Base-by-base conservation (phyloP, 129 eudicot genomes). In the Erigeron canadensis region DNA sequence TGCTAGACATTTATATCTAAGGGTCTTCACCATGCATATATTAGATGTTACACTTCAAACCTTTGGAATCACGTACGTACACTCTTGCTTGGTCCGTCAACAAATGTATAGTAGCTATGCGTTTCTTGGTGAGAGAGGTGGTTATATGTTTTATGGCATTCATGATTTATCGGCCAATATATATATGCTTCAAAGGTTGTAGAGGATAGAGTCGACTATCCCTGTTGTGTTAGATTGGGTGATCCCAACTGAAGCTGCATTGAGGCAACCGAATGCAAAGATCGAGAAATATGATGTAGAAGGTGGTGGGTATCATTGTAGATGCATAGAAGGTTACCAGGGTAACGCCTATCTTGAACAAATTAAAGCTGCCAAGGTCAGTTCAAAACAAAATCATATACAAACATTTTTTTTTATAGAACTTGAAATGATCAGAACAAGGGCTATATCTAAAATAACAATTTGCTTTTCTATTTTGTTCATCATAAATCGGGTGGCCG, bases 71-170 rank as follows among this genome's bases (percentile, higher is more conserved):
- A n/a, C n/a, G n/a, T n/a, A 23, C 1, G 1, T 2, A 23, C 34
- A 23, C 34, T 23, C 34, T 23, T 23, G 1, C 34, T 23, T 23
- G 34, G 34, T 23, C 34, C 34, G 2, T 23, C 34, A 23, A 23
- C 34, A 23, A n/a, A n/a, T n/a, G n/a, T n/a, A n/a, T n/a, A n/a
- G 89, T 65, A 47, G 78, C 10, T 79, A 81, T 39, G 84, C 89
- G 0, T 82, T 82, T 76, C 56, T 79, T 13, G 87, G 80, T 16
- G 90, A 85, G 41, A 23, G 2, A 2, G 65, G 69, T 7, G 38
- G 46, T 4, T 86, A 71, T 37, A 58, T 2, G 0, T 86, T 82
- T 59, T 12, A 17, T 21, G 72, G 83, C 0, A 4, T 4, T 1
- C 37, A 76, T 3, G 87, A 86, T 69, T 39, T 80, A 5, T 58